Evolutionary conservation across 2,329 filamentous ascomycete genomes (phyloP).

Genomic region (Penicillium sp.): DNA sequence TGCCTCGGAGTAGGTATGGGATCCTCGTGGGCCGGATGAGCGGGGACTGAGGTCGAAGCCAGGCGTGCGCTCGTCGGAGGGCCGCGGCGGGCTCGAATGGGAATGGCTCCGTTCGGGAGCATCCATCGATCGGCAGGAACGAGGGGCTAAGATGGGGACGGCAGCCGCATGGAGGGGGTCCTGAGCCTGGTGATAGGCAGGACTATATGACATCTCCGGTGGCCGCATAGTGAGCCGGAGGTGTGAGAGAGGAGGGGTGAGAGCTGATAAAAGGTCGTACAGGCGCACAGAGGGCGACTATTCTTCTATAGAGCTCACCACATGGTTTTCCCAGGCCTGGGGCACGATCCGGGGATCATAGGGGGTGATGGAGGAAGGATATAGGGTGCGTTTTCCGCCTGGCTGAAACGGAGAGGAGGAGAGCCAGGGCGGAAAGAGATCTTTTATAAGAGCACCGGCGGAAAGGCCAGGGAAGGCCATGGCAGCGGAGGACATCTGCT

Average conservation of each 20-base stretch:
- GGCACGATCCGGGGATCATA: constrained; percentile 8
- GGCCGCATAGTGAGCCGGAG: constrained; percentile 26
- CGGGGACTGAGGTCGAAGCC: constrained; percentile 18
- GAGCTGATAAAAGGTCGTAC: constrained; percentile 14
- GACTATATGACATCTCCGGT: constrained; percentile 36
- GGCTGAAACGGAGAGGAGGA: constrained; percentile 9
- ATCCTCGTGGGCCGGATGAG: constrained; percentile 24
- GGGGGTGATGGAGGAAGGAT: constrained; percentile 7
- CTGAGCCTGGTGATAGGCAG: constrained; percentile 31
- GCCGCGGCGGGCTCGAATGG: constrained; percentile 8
- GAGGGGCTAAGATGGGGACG: constrained; percentile 19
- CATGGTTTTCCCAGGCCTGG: constrained; percentile 17
- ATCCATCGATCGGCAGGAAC: constrained; percentile 19
- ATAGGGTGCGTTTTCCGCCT: constrained; percentile 17
- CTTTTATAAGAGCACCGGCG: constrained; percentile 18
- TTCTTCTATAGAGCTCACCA: constrained; percentile 16
- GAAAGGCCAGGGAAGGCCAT: constrained; percentile 22
- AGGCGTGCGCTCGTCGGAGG: constrained; percentile 11
- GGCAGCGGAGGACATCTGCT: constrained; percentile 21
- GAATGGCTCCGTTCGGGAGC: constrained; percentile 14
- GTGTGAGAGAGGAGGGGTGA: constrained; percentile 5
- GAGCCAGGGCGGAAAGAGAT: constrained; percentile 18
- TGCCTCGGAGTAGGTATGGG: constrained; percentile 19
- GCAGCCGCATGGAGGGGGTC: constrained; percentile 23
- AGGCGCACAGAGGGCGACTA: constrained; percentile 21